phyloP scores from a whole-genome alignment of 148 eudicot species.

The Vaccinium darrowii region DNA sequence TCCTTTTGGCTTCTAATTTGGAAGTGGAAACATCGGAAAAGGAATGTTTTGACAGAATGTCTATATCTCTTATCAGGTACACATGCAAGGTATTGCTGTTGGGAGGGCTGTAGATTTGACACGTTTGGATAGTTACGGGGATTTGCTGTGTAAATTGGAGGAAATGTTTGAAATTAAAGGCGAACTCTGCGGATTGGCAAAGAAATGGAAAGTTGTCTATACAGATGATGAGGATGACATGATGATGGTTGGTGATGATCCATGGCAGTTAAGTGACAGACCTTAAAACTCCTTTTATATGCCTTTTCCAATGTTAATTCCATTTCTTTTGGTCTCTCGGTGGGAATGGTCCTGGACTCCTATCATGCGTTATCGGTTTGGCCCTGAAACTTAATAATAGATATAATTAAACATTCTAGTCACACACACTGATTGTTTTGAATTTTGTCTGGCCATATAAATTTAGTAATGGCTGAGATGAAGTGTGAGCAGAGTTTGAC shows the following conservation, averaged over 20 bases:
- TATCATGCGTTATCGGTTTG: neutral
- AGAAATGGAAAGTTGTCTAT: conserved; percentile 90
- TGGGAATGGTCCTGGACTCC: neutral
- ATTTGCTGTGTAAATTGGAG: conserved; percentile 73
- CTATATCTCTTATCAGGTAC: conserved; percentile 54
- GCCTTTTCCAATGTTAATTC: neutral
- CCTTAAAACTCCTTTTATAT: neutral
- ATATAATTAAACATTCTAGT: neutral
- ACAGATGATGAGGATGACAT: conserved; percentile 89
- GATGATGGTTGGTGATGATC: conserved; percentile 99
- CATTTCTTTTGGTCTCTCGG: neutral
- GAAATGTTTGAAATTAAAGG: conserved; percentile 80
- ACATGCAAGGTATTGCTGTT: conserved; percentile 94
- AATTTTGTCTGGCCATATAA: neutral
- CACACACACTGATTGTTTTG: neutral
- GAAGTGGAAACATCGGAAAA: neutral
- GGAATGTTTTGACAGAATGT: neutral
- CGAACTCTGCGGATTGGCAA: conserved; percentile 61
- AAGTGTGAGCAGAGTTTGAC: neutral
- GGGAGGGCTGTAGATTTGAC: conserved; percentile 92
- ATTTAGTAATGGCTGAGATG: neutral
- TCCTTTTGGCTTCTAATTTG: neutral
- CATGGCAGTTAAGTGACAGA: conserved; percentile 82
- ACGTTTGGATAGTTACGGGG: conserved; percentile 58
- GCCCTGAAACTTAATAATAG: neutral